These are phyloP conservation scores for Ophiocordyceps camponoti-leonardi DNA, from an alignment of 2,329 filamentous ascomycete species.

Conservation along the genomic window DNA sequence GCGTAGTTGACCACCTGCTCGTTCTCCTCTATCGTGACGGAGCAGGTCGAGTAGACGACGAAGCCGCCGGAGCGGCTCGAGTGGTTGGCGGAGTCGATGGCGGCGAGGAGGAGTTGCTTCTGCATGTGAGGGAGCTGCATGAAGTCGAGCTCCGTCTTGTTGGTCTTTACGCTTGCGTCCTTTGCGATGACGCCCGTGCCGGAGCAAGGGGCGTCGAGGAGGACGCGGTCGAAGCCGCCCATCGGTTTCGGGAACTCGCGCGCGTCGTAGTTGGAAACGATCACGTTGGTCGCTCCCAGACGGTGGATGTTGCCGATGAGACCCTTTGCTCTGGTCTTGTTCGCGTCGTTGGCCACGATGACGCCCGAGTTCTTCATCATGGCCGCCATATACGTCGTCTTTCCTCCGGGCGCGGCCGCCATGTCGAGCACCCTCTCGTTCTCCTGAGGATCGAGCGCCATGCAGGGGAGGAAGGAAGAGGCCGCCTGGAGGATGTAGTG, in stretches of 20 bases:
- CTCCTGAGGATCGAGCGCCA: conserved; percentile 90
- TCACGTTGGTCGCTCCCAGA: conserved; percentile 79
- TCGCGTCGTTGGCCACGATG: conserved; percentile 93
- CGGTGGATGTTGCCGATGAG: conserved; percentile 96
- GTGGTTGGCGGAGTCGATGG: conserved; percentile 91
- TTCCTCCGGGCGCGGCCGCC: conserved; percentile 12
- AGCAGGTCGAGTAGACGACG: conserved; percentile 93
- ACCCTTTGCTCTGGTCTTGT: conserved; percentile 85
- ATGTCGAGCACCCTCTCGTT: conserved; percentile 73
- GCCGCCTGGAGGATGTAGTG: conserved; percentile 97
- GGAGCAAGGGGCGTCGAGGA: conserved; percentile 89
- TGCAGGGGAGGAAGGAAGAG: conserved; percentile 90
- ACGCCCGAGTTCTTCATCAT: conserved; percentile 61
- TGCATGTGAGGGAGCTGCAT: conserved; percentile 83
- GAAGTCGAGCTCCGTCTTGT: conserved; percentile 94
- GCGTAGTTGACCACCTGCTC: conserved; percentile 91
- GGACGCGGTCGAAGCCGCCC: conserved; percentile 85
- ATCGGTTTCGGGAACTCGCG: conserved; percentile 88
- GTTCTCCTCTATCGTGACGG: conserved; percentile 78
- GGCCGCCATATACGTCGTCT: conserved; percentile 49
- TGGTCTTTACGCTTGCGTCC: conserved; percentile 92
- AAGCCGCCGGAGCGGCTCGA: conserved; percentile 84
- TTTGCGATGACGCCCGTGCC: conserved; percentile 97
- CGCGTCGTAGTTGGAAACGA: conserved; percentile 92
- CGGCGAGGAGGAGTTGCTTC: conserved; percentile 81